Percentiles rank a stretch among this genome's conserved stretches.
Evolutionary conservation across 768 basidiomycete species (phyloP).

Genomic region (Lactarius sanguifluus): DNA sequence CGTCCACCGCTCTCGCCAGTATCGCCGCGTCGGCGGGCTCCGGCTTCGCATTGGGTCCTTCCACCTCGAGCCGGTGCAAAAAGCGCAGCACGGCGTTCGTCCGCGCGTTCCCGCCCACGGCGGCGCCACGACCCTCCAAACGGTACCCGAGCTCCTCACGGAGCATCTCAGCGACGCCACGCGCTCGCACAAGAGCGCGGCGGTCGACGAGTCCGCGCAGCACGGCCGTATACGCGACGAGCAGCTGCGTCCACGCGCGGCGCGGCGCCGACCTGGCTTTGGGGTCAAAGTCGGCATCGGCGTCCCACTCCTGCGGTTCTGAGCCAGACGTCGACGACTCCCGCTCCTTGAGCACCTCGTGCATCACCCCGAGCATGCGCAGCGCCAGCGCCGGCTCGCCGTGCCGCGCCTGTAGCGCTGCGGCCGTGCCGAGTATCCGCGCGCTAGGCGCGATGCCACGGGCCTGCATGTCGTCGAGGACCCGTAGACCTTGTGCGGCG

Average conservation of each 20-base stretch:
- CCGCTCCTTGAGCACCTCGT: background rate
- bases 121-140: background rate
- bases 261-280: background rate
- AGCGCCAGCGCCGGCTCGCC: constrained; percentile 42
- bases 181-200: constrained; percentile 1
- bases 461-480: constrained; percentile 54
- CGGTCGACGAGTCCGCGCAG: constrained; percentile 19
- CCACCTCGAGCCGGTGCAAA: constrained; percentile 10
- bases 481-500: constrained; percentile 37
- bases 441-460: constrained; percentile 47
- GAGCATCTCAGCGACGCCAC: constrained; percentile 4
- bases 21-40: background rate
- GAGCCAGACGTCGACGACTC: too few relatives aligned
- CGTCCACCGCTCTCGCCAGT: background rate
- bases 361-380: constrained; percentile 38
- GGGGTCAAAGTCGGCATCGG: background rate
- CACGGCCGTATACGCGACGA: constrained; percentile 6
- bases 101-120: background rate
- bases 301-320: background rate
- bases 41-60: background rate
- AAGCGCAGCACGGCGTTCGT: constrained; percentile 9
- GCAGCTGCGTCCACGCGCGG: background rate
- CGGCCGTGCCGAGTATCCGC: constrained; percentile 52
- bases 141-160: constrained; percentile 7
- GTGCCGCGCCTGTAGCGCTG: constrained; percentile 44